phyloP scores from a whole-genome alignment of 306 rosid species.

The Cucurbita maxima region DNA sequence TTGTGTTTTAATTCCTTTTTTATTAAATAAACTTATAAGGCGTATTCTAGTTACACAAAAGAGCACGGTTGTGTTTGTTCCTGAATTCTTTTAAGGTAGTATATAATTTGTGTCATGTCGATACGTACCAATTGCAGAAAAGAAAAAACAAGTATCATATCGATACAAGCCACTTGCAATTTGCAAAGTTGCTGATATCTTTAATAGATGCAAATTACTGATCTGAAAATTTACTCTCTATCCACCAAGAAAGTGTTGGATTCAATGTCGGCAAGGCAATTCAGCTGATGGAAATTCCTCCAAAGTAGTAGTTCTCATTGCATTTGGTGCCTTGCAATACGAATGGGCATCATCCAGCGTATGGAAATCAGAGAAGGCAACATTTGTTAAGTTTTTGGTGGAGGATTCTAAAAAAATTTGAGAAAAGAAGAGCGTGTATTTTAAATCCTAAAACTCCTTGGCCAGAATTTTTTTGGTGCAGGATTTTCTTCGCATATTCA shows the following conservation, averaged over 20 bases:
- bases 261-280: slow-evolving; percentile 1
- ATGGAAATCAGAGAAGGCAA: slow-evolving; percentile 7
- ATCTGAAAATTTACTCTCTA: neutral
- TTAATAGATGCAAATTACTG: neutral
- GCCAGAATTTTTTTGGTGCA: slow-evolving; percentile 99
- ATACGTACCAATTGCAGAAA: neutral
- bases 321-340: slow-evolving; percentile 1
- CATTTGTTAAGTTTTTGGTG: slow-evolving; percentile 49
- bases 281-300: slow-evolving; percentile 8
- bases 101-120: neutral
- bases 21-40: neutral
- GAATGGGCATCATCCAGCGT: neutral
- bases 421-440: slow-evolving; percentile 37
- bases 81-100: neutral
- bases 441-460: slow-evolving; percentile 69
- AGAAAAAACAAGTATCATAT: neutral
- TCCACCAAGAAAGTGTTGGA: neutral
- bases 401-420: slow-evolving; percentile 53
- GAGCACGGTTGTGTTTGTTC: neutral
- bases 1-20: neutral
- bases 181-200: neutral
- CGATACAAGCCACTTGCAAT: neutral
- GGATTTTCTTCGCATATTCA: slow-evolving; percentile 91
- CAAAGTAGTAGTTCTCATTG: neutral
- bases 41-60: neutral